These are phyloP conservation scores for Saccharum spontaneum DNA, from an alignment of 176 grass and related monocot species.

Conservation along the genomic window DNA sequence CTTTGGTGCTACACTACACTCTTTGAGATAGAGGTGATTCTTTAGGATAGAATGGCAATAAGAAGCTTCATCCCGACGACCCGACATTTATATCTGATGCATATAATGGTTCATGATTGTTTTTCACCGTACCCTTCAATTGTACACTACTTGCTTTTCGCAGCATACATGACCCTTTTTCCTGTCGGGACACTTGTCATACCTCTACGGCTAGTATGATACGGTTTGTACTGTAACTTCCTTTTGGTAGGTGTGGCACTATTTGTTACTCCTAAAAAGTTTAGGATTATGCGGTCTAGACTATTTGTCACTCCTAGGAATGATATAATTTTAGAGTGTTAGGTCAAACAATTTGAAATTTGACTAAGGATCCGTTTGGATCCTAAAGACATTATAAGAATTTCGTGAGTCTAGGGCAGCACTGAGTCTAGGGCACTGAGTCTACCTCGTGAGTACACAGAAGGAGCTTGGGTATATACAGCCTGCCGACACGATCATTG, in stretches of 20 bases:
- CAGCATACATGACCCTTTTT: neutral
- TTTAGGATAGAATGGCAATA: neutral
- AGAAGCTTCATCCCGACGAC: neutral
- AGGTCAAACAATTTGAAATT: too few relatives aligned
- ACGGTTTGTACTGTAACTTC: neutral
- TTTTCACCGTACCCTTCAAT: neutral
- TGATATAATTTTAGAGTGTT: too few relatives aligned
- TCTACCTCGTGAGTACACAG: too few relatives aligned
- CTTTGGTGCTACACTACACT: too few relatives aligned
- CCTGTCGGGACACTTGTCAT: neutral
- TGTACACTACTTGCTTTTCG: neutral
- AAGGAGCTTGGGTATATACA: neutral
- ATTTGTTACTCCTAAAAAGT: neutral
- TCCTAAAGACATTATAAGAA: too few relatives aligned
- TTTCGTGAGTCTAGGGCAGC: too few relatives aligned
- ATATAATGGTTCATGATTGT: neutral
- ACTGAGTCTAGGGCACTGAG: too few relatives aligned
- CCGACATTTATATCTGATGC: neutral
- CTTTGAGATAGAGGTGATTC: neutral
- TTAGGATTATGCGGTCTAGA: too few relatives aligned
- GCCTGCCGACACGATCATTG: slow-evolving; percentile 51
- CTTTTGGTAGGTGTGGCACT: neutral
- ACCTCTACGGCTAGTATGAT: neutral
- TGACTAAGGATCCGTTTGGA: too few relatives aligned
- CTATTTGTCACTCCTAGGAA: too few relatives aligned